Evolutionary conservation across 1,139 yeast species (phyloP).

Genomic region (Protomyces inouyei): DNA sequence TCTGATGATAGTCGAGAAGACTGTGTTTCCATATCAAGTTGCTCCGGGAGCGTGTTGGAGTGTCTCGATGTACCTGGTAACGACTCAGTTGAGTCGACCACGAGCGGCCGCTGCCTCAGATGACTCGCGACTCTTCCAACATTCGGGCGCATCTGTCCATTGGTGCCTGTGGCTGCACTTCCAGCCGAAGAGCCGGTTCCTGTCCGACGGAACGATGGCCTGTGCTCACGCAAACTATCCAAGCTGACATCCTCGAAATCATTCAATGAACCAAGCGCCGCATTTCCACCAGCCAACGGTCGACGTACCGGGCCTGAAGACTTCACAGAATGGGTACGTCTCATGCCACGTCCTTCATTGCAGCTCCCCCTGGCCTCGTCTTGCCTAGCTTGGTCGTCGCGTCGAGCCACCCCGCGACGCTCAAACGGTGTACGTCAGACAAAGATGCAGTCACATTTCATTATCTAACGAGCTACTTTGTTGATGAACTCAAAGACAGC

Average conservation of each 20-base stretch:
- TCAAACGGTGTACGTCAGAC: background rate
- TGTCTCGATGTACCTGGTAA: background rate
- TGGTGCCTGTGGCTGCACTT: background rate
- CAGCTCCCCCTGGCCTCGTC: background rate
- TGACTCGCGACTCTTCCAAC: background rate
- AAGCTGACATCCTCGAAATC: constrained; percentile 16
- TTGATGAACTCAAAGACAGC: constrained; percentile 32
- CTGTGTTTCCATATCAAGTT: background rate
- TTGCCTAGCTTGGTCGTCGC: no score
- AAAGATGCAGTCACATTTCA: background rate
- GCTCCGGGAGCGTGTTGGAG: background rate
- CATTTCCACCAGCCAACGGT: background rate
- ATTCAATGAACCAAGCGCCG: background rate
- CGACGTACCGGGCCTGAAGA: constrained; percentile 1
- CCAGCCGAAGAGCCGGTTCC: background rate
- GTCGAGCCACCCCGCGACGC: background rate
- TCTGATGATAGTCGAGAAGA: background rate
- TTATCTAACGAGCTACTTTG: constrained; percentile 1
- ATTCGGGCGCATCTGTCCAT: background rate
- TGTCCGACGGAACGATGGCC: background rate
- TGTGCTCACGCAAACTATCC: background rate
- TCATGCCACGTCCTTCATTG: constrained; percentile 5
- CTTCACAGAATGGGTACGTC: background rate
- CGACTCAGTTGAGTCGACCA: background rate
- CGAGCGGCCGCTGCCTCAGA: background rate